Percentiles rank a stretch among this genome's conserved stretches.
These are phyloP conservation scores for Penicillium odoratum DNA, from an alignment of 495 filamentous ascomycete species.

Conservation along the genomic window DNA sequence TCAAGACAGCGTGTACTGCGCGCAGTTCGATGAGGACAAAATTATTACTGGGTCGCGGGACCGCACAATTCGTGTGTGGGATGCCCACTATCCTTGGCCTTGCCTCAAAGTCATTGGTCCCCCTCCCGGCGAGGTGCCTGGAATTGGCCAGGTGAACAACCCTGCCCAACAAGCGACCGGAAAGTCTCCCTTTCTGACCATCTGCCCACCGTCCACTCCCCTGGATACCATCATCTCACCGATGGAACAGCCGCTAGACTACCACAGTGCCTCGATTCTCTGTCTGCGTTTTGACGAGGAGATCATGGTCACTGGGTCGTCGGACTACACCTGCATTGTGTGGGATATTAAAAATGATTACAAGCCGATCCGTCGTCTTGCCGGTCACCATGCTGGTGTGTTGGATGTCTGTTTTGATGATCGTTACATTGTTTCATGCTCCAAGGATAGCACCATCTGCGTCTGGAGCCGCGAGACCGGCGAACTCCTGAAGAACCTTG, in stretches of 20 bases:
- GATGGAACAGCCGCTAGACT: constrained; percentile 34
- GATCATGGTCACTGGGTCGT: constrained; percentile 92
- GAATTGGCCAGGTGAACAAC: constrained; percentile 38
- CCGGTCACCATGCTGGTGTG: constrained; percentile 79
- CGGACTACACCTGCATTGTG: constrained; percentile 87
- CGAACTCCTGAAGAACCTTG: constrained; percentile 67
- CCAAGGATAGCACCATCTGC: constrained; percentile 88
- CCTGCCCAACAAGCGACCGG: constrained; percentile 37
- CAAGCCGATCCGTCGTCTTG: constrained; percentile 72
- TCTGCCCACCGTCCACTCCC: constrained; percentile 42
- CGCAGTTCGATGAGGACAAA: constrained; percentile 97
- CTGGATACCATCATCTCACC: constrained; percentile 30
- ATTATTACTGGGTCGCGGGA: constrained; percentile 97
- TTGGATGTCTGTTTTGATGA: constrained; percentile 91
- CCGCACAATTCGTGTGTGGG: constrained; percentile 92
- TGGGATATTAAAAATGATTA: constrained; percentile 80
- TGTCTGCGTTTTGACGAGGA: constrained; percentile 92
- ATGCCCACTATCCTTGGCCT: constrained; percentile 75
- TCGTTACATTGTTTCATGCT: constrained; percentile 91
- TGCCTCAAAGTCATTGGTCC: constrained; percentile 79
- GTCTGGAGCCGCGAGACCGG: constrained; percentile 88
- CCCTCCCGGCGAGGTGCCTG: constrained; percentile 25
- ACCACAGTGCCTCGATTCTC: constrained; percentile 87
- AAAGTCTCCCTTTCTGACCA: constrained; percentile 47
- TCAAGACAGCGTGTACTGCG: constrained; percentile 92